phyloP scores from a whole-genome alignment of 2,329 filamentous ascomycete genomes.

The Ploettnerulaceae sp. region DNA sequence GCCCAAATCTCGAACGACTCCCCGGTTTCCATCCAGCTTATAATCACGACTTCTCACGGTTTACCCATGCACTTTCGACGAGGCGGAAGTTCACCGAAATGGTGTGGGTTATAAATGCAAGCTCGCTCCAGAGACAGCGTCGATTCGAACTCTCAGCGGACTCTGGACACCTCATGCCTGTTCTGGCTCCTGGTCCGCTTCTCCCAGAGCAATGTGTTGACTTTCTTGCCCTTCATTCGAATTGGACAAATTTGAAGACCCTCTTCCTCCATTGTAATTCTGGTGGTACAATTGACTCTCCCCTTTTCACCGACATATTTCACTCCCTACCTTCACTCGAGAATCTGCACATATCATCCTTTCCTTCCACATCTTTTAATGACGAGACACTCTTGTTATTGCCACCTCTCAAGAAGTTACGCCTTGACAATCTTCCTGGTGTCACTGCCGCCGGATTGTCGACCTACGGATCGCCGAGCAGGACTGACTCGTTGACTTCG shows the following conservation, averaged over 20 bases:
- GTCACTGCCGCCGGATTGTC: conserved; percentile 53
- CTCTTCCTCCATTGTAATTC: conserved; percentile 55
- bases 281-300: conserved; percentile 49
- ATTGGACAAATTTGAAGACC: conserved; percentile 52
- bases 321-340: conserved; percentile 49
- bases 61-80: conserved; percentile 56
- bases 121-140: conserved; percentile 35
- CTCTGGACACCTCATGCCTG: conserved; percentile 18
- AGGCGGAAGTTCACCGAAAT: conserved; percentile 51
- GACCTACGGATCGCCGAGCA: conserved; percentile 47
- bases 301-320: conserved; percentile 47
- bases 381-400: conserved; percentile 51
- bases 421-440: conserved; percentile 51
- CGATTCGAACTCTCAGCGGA: conserved; percentile 25
- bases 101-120: conserved; percentile 48
- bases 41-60: conserved; percentile 50
- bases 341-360: conserved; percentile 53
- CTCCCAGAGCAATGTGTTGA: conserved; percentile 39
- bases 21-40: conserved; percentile 50
- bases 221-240: conserved; percentile 48
- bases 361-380: conserved; percentile 53
- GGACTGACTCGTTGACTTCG: conserved; percentile 42
- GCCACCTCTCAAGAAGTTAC: conserved; percentile 50
- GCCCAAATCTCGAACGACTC: conserved; percentile 58
- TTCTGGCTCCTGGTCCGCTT: conserved; percentile 36